Conservation (phyloP, 1,139 yeast genomes). For the Suhomyces chickasaworum region DNA sequence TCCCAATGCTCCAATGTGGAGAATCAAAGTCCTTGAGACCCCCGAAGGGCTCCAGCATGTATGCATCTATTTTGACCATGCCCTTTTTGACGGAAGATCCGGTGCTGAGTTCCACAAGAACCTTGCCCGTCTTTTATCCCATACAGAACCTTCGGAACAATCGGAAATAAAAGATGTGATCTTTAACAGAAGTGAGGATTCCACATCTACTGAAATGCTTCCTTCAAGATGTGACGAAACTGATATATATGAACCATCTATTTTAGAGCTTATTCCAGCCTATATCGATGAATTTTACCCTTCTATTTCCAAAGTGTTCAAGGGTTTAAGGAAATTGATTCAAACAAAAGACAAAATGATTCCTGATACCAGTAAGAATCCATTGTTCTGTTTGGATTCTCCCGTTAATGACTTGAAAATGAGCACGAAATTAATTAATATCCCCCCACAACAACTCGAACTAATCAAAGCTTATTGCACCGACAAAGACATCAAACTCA, state of each 20-base stretch:
- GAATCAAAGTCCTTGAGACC: constrained; percentile 21
- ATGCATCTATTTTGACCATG: constrained; percentile 17
- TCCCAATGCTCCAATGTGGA: constrained; percentile 32
- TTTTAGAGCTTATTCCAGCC: background rate
- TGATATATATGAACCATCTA: background rate
- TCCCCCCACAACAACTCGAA: constrained; percentile 11
- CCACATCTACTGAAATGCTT: background rate
- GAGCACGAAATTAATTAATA: constrained; percentile 12
- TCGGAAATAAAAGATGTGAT: background rate
- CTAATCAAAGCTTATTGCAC: constrained; percentile 11
- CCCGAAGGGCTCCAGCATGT: constrained; percentile 11
- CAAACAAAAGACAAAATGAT: constrained; percentile 1
- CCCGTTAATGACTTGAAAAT: constrained; percentile 6
- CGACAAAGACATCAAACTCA: constrained; percentile 12
- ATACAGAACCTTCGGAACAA: background rate
- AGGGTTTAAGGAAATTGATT: background rate
- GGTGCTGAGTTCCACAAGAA: constrained; percentile 19
- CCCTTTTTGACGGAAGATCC: constrained; percentile 19
- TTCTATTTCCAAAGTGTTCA: background rate
- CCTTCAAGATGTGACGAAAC: background rate
- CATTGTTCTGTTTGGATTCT: background rate
- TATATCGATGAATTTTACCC: background rate
- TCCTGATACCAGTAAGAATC: background rate
- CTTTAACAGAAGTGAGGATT: constrained; percentile 3
- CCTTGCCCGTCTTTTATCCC: constrained; percentile 14